Evolutionary conservation across 208 protist species (phyloP).

Genomic region (Trypanosoma avium): DNA sequence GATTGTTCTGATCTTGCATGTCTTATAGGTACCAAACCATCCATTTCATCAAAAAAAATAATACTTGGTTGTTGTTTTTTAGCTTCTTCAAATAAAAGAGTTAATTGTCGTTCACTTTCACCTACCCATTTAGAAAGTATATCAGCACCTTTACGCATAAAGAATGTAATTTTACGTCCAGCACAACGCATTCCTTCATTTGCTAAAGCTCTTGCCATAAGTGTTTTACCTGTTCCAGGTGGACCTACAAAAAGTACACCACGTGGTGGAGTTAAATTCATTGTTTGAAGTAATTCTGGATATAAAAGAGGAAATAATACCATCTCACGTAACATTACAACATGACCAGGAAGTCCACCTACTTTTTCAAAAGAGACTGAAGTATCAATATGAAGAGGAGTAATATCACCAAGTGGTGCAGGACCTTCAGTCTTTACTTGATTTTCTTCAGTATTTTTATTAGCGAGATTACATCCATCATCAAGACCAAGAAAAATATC

Average conservation of each 20-base stretch:
- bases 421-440: constrained; percentile 8
- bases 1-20: constrained; percentile 82
- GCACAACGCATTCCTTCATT: constrained; percentile 96
- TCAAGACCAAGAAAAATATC: constrained; percentile 27
- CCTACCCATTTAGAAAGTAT: constrained; percentile 98
- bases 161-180: constrained; percentile 93
- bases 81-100: constrained; percentile 97
- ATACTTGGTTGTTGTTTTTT: constrained; percentile 94
- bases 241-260: constrained; percentile 99
- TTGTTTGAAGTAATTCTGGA: constrained; percentile 52
- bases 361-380: constrained; percentile 76
- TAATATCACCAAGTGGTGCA: constrained; percentile 60
- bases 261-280: constrained; percentile 86
- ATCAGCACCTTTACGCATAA: constrained; percentile 96
- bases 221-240: constrained; percentile 99
- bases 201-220: constrained; percentile 99
- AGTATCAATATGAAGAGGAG: constrained; percentile 57
- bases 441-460: background rate
- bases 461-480: background rate
- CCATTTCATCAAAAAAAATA: constrained; percentile 99
- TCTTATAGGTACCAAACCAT: constrained; percentile 92
- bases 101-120: constrained; percentile 97
- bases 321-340: constrained; percentile 78
- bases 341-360: constrained; percentile 71
- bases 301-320: constrained; percentile 84